Evolutionary conservation across 164 flowering plant genomes (phyloP), one percentile per base, ranked within the genome.

Genomic region (Aristolochia contorta): DNA sequence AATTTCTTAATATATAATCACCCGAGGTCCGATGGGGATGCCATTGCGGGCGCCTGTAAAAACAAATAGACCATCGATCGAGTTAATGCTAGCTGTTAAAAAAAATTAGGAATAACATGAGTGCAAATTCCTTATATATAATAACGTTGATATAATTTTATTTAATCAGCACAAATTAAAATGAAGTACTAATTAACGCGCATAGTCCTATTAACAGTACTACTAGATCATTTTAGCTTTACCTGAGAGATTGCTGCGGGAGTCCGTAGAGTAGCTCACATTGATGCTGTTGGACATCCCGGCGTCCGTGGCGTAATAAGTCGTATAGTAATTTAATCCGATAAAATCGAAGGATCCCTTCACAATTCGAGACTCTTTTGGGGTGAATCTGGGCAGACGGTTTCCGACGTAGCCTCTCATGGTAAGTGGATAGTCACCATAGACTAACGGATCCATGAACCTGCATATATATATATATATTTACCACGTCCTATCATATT

Each of bases 371-470:
- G 78, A 74, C 56, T 85, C 64, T 46, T 69, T 76, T 16, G 47
- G 21, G 0, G 83, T 71, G 71, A 87, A 84, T 27, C 64, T 71
- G 2, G 85, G 95, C 23, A 87, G 60, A 57, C 95, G 65, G 1
- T 66, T 51, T 19, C 78, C 74, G 0, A 79, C 80, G 2, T 66
- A 23, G 3, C 37, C 13, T 9, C 63, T 62, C 90, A 87, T 87
- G 32, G 16, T 62, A 0, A 19, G 0, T 10, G 91, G 95, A 62
- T 84, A 84, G 0, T 77, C 59, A 1, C 95, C 91, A 18, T 65
- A 49, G 13, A 74, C 63, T 13, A 82, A 30, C 0, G 93, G 89
- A 16, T 79, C 64, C 54, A 76, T 48, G 62, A 71, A 72, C 93
- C 89, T 86, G 24, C 6, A 6, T n/a, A n/a, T n/a, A n/a, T n/a